Evolutionary conservation across 371 early-diverging fungal species (phyloP).

Genomic region (Mucor velutinosus): DNA sequence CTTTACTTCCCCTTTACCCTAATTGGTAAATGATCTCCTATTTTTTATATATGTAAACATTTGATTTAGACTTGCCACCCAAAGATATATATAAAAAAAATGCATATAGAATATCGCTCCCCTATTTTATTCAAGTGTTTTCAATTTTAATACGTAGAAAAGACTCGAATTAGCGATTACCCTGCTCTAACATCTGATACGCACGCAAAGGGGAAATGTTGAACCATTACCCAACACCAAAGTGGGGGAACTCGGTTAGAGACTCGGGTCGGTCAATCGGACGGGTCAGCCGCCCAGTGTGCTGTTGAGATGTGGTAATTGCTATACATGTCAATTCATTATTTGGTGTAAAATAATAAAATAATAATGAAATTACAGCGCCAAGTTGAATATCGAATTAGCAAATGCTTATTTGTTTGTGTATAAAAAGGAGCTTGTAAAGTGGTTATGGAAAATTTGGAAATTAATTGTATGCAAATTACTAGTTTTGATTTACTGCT

Average conservation of each 20-base stretch:
- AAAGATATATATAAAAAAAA: background rate
- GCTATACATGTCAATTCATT: background rate
- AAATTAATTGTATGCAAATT: conserved; percentile 1
- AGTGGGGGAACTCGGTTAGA: conserved; percentile 10
- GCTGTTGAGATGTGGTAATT: background rate
- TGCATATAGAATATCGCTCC: background rate
- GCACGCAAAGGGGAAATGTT: conserved; percentile 11
- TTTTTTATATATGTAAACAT: conserved; percentile 1
- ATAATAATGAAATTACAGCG: conserved; percentile 3
- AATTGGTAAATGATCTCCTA: conserved; percentile 3
- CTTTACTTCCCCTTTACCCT: background rate
- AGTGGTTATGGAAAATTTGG: conserved; percentile 1
- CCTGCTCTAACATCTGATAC: background rate
- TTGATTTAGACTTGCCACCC: conserved; percentile 5
- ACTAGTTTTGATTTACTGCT: background rate
- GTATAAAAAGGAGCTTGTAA: background rate
- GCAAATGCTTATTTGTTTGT: background rate
- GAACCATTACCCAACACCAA: conserved; percentile 5
- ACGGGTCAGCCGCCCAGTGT: conserved; percentile 10
- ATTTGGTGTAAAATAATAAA: conserved; percentile 6
- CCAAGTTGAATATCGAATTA: conserved; percentile 1
- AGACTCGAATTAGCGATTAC: background rate
- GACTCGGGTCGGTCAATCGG: conserved; percentile 21
- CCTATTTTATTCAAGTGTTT: conserved; percentile 14
- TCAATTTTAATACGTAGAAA: background rate